These are phyloP conservation scores for Sugiyamaella xylanicola DNA, from an alignment of 1,139 yeast genomes.

Conservation along the genomic window DNA sequence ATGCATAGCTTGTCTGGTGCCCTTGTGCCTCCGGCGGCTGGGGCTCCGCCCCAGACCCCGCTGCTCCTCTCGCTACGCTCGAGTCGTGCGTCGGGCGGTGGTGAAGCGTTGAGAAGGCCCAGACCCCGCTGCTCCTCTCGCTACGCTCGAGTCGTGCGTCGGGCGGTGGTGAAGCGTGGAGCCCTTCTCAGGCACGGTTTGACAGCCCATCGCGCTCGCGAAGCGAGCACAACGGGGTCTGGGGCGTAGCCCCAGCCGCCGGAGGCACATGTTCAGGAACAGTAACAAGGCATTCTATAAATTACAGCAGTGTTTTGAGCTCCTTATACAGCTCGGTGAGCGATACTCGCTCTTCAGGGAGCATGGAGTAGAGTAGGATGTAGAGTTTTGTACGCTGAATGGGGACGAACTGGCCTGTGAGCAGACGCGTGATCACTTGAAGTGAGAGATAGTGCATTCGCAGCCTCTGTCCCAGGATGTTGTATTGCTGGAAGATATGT, in stretches of 20 bases:
- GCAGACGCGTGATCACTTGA: slow-evolving; percentile 44
- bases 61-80: background rate
- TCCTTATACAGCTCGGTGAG: slow-evolving; percentile 29
- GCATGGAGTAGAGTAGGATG: slow-evolving; percentile 51
- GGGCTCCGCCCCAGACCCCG: background rate
- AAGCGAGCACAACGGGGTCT: background rate
- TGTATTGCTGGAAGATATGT: slow-evolving; percentile 54
- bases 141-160: background rate
- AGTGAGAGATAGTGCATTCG: slow-evolving; percentile 49
- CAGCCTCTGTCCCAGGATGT: slow-evolving; percentile 46
- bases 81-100: background rate
- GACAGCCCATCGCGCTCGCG: too few species aligned
- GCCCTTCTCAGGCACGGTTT: too few species aligned
- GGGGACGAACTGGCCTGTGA: slow-evolving; percentile 51
- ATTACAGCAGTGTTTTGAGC: slow-evolving; percentile 18
- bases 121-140: background rate
- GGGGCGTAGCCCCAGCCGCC: background rate
- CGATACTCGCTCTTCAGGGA: slow-evolving; percentile 47
- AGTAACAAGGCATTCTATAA: too few species aligned
- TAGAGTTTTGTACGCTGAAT: slow-evolving; percentile 52
- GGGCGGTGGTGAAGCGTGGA: too few species aligned
- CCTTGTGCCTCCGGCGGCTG: background rate
- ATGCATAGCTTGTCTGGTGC: background rate
- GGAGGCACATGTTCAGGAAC: background rate
- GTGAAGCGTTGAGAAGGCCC: background rate